Base-by-base conservation (phyloP, 192 early-diverging fungal genomes). In the Physocladia obscura region DNA sequence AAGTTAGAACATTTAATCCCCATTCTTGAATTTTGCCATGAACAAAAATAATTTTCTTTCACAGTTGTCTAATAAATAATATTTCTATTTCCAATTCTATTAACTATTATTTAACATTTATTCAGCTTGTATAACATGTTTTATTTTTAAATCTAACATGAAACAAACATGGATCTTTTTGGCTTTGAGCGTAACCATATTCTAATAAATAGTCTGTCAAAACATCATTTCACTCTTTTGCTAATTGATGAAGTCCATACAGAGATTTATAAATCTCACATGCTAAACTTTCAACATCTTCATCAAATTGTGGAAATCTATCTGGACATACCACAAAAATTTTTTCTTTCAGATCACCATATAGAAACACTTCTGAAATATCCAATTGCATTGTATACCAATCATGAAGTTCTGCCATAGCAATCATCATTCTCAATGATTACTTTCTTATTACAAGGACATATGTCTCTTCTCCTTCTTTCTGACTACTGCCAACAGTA, bases 401-500 rank as follows among this genome's bases (percentile, higher is more conserved):
- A 4, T 30, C 49, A 22, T n/a, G n/a, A n/a, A n/a, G n/a, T n/a
- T n/a, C n/a, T n/a, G n/a, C n/a, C n/a, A n/a, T n/a, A n/a, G n/a
- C n/a, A n/a, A n/a, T n/a, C n/a, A n/a, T n/a, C n/a, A n/a, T n/a
- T n/a, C n/a, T n/a, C n/a, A n/a, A n/a, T 15, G 68, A 40, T 57
- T 55, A 37, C 21, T 51, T 24, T n/a, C 57, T 32, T 6, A 60
- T 24, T 5, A 70, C 68, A 6, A 76, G 79, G 5, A 76, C 29
- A 54, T 44, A 78, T 8, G 69, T 75, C 49, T 81, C 70, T 2
- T 44, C 47, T 2, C 76, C 76, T 1, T 58, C 2, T 5, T 52
- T 4, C 48, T 81, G 79, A 1, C 24, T 62, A 49, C 62, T 73
- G 19, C 76, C 79, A n/a, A 39, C 35, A 1, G 67, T 70, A n/a